Evolutionary conservation across 345 rosid species (phyloP).

Genomic region (Triadica sebifera): DNA sequence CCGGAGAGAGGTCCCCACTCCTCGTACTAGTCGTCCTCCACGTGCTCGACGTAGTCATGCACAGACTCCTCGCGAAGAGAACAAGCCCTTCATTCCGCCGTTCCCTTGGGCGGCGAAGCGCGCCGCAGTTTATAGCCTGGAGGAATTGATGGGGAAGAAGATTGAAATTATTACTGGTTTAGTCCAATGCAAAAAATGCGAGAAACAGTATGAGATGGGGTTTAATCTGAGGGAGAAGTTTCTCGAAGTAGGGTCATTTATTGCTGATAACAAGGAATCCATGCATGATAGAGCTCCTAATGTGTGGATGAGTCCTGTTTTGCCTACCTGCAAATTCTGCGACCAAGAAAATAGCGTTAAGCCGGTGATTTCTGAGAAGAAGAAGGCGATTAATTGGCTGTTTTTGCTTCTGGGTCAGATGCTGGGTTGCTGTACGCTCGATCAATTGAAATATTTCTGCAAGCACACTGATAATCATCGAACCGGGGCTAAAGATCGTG

Average conservation of each 20-base stretch:
- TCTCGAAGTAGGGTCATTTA: slow-evolving; percentile 34
- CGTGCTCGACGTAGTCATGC: slow-evolving; percentile 31
- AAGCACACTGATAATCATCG: slow-evolving; percentile 72
- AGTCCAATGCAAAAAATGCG: slow-evolving; percentile 72
- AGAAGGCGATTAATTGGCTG: slow-evolving; percentile 70
- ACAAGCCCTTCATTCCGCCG: slow-evolving; percentile 41
- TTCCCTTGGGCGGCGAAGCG: slow-evolving; percentile 67
- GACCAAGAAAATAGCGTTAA: slow-evolving; percentile 50
- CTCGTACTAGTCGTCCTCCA: not conserved
- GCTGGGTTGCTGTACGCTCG: slow-evolving; percentile 65
- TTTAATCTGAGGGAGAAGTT: slow-evolving; percentile 57
- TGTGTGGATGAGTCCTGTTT: slow-evolving; percentile 52
- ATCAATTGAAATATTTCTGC: slow-evolving; percentile 81
- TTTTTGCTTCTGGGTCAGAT: slow-evolving; percentile 74
- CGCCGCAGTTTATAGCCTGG: slow-evolving; percentile 47
- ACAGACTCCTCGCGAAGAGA: slow-evolving; percentile 20
- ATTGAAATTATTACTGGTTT: slow-evolving; percentile 41
- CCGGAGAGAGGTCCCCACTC: not conserved
- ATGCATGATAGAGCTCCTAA: slow-evolving; percentile 74
- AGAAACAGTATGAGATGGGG: slow-evolving; percentile 39
- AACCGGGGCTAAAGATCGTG: slow-evolving; percentile 82
- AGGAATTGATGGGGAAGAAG: slow-evolving; percentile 33
- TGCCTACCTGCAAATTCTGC: slow-evolving; percentile 47
- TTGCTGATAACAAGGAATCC: slow-evolving; percentile 20
- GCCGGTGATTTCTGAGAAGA: slow-evolving; percentile 54